phyloP scores from a whole-genome alignment of 768 basidiomycete genomes.

The Crepidotus variabilis region DNA sequence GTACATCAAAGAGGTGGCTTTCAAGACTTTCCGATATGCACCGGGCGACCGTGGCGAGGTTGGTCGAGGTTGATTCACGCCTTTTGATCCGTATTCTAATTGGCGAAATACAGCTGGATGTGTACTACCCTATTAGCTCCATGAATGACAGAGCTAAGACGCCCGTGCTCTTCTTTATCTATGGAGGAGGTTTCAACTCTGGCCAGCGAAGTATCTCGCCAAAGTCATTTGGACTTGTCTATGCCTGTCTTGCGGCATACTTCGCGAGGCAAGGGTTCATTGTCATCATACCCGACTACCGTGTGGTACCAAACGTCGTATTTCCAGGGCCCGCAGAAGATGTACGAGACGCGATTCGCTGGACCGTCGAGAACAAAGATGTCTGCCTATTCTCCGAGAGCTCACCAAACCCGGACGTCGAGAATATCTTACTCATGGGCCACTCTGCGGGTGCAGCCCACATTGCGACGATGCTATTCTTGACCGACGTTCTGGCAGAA shows the following conservation, averaged over 20 bases:
- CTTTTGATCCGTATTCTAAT: background rate
- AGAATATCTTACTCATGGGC: slow-evolving; percentile 45
- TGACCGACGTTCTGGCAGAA: slow-evolving; percentile 29
- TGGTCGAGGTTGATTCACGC: slow-evolving; percentile 6
- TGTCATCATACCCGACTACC: slow-evolving; percentile 68
- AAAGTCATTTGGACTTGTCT: slow-evolving; percentile 45
- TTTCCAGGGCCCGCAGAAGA: slow-evolving; percentile 57
- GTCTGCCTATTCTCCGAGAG: slow-evolving; percentile 21
- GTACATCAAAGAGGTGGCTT: slow-evolving; percentile 43
- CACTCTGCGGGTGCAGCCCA: slow-evolving; percentile 64
- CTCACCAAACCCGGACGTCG: slow-evolving; percentile 34
- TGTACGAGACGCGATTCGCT: slow-evolving; percentile 54
- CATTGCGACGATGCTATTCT: slow-evolving; percentile 38
- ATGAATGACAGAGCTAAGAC: slow-evolving; percentile 21
- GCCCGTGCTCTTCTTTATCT: slow-evolving; percentile 59
- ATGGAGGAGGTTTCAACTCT: slow-evolving; percentile 60
- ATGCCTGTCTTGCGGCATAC: slow-evolving; percentile 57
- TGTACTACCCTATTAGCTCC: slow-evolving; percentile 52
- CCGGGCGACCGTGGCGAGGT: slow-evolving; percentile 47
- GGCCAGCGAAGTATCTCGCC: slow-evolving; percentile 45
- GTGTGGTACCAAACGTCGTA: slow-evolving; percentile 52
- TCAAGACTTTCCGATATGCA: slow-evolving; percentile 57
- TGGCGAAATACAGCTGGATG: slow-evolving; percentile 46
- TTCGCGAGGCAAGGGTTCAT: slow-evolving; percentile 58
- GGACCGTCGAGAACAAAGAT: slow-evolving; percentile 39